These are phyloP conservation scores for Penicillium sp. DNA, from an alignment of 2,329 filamentous ascomycete species.

Conservation along the genomic window DNA sequence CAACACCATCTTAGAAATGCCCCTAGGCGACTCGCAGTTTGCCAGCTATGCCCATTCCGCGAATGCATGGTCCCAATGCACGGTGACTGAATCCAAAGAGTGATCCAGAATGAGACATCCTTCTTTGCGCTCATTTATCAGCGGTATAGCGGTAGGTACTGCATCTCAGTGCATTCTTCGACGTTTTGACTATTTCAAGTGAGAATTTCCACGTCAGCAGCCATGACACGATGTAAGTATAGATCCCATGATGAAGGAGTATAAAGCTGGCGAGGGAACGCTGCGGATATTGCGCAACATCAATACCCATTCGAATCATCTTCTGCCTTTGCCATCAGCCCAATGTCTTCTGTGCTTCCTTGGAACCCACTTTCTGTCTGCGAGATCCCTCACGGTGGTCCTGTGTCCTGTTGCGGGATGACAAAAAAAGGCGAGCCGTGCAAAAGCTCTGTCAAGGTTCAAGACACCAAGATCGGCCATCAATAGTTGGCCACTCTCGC, in stretches of 20 bases:
- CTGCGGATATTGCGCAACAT: background rate
- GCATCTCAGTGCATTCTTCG: background rate
- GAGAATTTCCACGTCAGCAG: background rate
- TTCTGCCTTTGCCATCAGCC: background rate
- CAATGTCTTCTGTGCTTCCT: background rate
- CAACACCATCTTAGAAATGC: too few species aligned
- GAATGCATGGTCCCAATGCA: too few species aligned
- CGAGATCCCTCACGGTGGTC: background rate
- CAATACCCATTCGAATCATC: background rate
- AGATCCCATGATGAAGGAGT: background rate
- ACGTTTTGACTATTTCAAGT: background rate
- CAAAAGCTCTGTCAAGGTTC: too few species aligned
- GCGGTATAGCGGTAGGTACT: too few species aligned
- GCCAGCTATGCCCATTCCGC: too few species aligned
- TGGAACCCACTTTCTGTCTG: background rate
- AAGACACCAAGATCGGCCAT: too few species aligned
- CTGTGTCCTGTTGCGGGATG: background rate
- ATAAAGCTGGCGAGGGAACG: background rate
- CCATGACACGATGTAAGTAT: background rate
- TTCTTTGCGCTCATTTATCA: too few species aligned
- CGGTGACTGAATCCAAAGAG: too few species aligned
- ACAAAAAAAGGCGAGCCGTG: too few species aligned
- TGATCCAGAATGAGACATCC: too few species aligned
- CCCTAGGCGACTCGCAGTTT: too few species aligned
- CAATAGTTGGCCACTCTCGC: too few species aligned